Evolutionary conservation across 78 protist species (phyloP).

Genomic region (Dictyostelium citrinum): DNA sequence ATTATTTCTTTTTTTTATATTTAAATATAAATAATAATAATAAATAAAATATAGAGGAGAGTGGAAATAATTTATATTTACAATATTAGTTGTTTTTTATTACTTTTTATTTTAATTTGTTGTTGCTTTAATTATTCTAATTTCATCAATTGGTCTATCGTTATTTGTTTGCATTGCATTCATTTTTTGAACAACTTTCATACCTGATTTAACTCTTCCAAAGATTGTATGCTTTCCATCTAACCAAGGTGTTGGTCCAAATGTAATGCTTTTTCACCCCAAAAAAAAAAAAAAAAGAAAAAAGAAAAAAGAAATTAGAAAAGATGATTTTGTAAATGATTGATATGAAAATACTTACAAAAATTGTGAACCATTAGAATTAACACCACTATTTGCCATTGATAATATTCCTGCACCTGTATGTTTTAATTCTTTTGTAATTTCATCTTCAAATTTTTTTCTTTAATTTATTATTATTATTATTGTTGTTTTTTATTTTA

Average conservation of each 20-base stretch:
- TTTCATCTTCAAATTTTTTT: conserved; percentile 87
- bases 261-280: conserved; percentile 47
- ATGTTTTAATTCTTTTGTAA: conserved; percentile 84
- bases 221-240: conserved; percentile 94
- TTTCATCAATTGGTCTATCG: conserved; percentile 65
- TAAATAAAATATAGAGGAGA: background rate
- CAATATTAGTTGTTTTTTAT: background rate
- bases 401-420: conserved; percentile 93
- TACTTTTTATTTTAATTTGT: background rate
- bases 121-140: background rate
- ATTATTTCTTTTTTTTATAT: too few species aligned
- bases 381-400: conserved; percentile 88
- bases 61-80: background rate
- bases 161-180: conserved; percentile 37
- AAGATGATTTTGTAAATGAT: too few species aligned
- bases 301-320: background rate
- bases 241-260: conserved; percentile 87
- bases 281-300: background rate
- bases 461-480: background rate
- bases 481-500: too few species aligned
- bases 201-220: conserved; percentile 88
- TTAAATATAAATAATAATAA: too few species aligned
- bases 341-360: conserved; percentile 54
- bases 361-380: conserved; percentile 88
- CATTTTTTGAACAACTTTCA: conserved; percentile 83